phyloP scores from a whole-genome alignment of 75 land plant species.

The Cupressus sempervirens region DNA sequence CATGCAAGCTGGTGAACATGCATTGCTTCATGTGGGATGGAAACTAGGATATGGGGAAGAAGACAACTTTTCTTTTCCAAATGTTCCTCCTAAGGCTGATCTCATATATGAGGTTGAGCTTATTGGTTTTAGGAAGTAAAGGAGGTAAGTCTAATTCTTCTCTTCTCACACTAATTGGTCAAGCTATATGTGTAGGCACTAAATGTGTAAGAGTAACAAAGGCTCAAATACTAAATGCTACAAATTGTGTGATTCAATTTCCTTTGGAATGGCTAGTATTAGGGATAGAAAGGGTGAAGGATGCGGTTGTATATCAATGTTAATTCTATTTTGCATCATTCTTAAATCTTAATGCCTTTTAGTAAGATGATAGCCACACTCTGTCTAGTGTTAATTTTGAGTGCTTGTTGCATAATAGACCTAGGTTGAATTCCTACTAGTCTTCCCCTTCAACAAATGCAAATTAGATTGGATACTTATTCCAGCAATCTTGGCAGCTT shows the following conservation, averaged over 20 bases:
- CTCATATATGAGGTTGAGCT: constrained; percentile 90
- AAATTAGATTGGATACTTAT: neutral
- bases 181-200: neutral
- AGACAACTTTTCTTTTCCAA: constrained; percentile 97
- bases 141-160: constrained; percentile 53
- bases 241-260: neutral
- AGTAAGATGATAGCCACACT: neutral
- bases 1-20: constrained; percentile 93
- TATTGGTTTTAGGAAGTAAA: constrained; percentile 88
- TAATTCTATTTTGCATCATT: neutral
- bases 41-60: constrained; percentile 91
- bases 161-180: neutral
- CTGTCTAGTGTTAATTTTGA: constrained; percentile 4
- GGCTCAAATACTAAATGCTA: neutral
- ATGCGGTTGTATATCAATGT: neutral
- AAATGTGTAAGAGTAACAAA: neutral
- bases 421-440: neutral
- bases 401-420: neutral
- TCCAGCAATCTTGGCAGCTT: neutral
- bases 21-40: constrained; percentile 82
- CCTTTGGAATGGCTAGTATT: neutral
- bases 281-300: neutral
- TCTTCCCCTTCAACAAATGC: neutral
- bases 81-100: constrained; percentile 96
- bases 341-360: neutral